Base-by-base conservation (phyloP, 495 filamentous ascomycete species). In the Trichocladium antarcticum region DNA sequence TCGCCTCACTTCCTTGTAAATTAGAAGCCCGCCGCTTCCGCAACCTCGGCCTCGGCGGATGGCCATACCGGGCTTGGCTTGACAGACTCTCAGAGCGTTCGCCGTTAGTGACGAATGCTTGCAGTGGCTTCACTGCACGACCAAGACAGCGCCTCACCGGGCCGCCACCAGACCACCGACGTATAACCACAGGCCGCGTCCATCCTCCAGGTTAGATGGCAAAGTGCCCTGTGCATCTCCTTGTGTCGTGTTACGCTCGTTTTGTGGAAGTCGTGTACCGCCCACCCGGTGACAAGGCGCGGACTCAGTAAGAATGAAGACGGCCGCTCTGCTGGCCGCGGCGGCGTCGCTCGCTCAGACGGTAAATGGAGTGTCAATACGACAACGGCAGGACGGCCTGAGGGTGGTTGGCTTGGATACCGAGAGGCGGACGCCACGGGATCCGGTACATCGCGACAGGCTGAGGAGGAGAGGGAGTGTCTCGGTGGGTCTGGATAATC, bases 361-460 rank as follows among this genome's bases (percentile, higher is more conserved):
- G 4, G 35, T 48, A 22, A 17, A 58, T 15, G 56, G 37, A 2
- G 38, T 63, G 16, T 37, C 50, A 29, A 15, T 65, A 42, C 51
- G 38, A 24, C 41, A 51, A 39, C 49, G 42, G 15, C 31, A 47
- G 22, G 24, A 64, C 47, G 60, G 54, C 1, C 56, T 70, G 7
- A 68, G 66, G 37, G 71, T 77, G 17, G 57, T 80, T n/a, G 66
- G 60, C 38, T 57, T 80, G 49, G 60, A 70, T 1, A 69, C 74
- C 9, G 49, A 74, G 51, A 66, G 75, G 53, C 68, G 57, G 49
- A 37, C 52, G 1, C 55, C 69, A 29, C 36, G 58, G 38, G 64
- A 74, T 48, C 74, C 70, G 14, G 24, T 68, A 24, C 51, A 47
- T 31, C 60, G 68, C 37, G 71, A 75, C 52, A 64, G 62, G 48